A percentile compares a stretch with the other conserved stretches of the same genome.
phyloP scores from a whole-genome alignment of 805 yeast genomes.

The Saccharomyces jurei region DNA sequence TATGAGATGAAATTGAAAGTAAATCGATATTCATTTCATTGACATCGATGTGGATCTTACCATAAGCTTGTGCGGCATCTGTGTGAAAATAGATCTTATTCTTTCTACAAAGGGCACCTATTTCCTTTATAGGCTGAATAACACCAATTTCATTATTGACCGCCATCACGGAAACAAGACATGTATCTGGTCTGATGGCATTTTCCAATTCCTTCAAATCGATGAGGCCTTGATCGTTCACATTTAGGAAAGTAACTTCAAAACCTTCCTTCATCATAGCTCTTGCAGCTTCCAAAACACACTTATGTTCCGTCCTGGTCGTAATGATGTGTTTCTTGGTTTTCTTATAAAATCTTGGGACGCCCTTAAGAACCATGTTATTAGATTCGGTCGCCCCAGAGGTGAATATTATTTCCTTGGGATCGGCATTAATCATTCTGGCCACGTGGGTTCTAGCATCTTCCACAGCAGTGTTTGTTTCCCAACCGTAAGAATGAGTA shows the following conservation, averaged over 20 bases:
- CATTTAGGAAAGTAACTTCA: constrained; percentile 90
- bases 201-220: constrained; percentile 68
- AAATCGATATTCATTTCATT: constrained; percentile 88
- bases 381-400: constrained; percentile 97
- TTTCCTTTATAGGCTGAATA: constrained; percentile 89
- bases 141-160: constrained; percentile 98
- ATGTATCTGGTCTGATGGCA: constrained; percentile 85
- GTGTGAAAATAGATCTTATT: constrained; percentile 94
- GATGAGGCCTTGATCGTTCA: constrained; percentile 70
- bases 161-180: constrained; percentile 87
- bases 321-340: constrained; percentile 92
- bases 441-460: constrained; percentile 79
- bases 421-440: constrained; percentile 78
- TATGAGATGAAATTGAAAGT: constrained; percentile 90
- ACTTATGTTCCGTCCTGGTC: constrained; percentile 94
- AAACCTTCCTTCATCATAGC: constrained; percentile 94
- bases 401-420: constrained; percentile 93
- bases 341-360: constrained; percentile 82
- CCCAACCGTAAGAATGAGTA: constrained; percentile 98
- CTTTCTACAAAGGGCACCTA: constrained; percentile 78
- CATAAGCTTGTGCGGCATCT: constrained; percentile 95
- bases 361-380: constrained; percentile 92
- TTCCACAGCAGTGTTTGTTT: constrained; percentile 88
- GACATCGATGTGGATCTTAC: constrained; percentile 88
- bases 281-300: constrained; percentile 95